These are phyloP conservation scores for Vanderwaltozyma tropicalis DNA, from an alignment of 805 yeast species.

Conservation along the genomic window DNA sequence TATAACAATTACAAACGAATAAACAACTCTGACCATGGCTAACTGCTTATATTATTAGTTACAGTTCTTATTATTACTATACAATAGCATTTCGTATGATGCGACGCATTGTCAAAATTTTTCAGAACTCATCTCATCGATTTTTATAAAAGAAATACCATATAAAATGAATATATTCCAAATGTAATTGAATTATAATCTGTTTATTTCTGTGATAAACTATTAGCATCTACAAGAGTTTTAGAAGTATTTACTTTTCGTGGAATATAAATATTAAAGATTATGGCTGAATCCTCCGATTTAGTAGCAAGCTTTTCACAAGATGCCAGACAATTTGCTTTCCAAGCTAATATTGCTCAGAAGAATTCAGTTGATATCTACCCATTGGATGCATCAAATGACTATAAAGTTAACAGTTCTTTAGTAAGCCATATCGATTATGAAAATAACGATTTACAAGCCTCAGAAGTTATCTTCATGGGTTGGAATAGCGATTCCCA, in stretches of 20 bases:
- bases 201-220: too few relatives aligned
- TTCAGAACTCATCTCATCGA: constrained; percentile 13
- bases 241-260: not conserved
- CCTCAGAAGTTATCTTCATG: constrained; percentile 16
- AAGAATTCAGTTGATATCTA: constrained; percentile 27
- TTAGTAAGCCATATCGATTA: constrained; percentile 23
- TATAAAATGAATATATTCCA: too few relatives aligned
- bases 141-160: not conserved
- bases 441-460: constrained; percentile 23
- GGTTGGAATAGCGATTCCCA: constrained; percentile 21
- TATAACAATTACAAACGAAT: too few relatives aligned
- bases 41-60: too few relatives aligned
- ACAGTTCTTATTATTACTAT: too few relatives aligned
- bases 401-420: constrained; percentile 23
- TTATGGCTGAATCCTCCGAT: constrained; percentile 12
- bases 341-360: constrained; percentile 26
- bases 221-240: too few relatives aligned
- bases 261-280: not conserved
- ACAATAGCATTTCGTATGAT: not conserved
- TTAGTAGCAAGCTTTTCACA: constrained; percentile 20
- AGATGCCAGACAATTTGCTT: constrained; percentile 26
- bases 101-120: constrained; percentile 2
- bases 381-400: constrained; percentile 20
- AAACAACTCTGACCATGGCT: too few relatives aligned
- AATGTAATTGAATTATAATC: too few relatives aligned